Evolutionary conservation across 2,329 filamentous ascomycete species (phyloP), one percentile per base, ranked within the genome.

Genomic region (Macrophomina phaseolina): DNA sequence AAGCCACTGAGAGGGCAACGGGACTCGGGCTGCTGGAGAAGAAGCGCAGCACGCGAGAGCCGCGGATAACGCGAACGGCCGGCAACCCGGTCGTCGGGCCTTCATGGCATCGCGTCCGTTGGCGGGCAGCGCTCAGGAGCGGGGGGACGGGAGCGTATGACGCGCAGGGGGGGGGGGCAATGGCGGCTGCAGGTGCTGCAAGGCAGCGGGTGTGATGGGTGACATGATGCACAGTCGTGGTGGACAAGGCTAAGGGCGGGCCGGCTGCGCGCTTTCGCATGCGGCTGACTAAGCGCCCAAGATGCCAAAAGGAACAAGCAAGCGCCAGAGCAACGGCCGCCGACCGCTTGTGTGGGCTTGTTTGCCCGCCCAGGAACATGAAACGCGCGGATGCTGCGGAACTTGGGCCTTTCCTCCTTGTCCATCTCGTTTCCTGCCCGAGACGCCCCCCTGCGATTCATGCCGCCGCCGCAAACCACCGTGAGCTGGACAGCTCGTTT

Each of bases 331-430:
- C 36, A 55, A 55, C 52, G 52, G 16, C 36, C 32, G 32, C n/a
- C 53, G 18, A 11, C 28, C 58, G 32, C 58, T 49, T 49, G 56
- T 48, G 34, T n/a, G 38, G 38, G 55, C 55, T 46, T 58, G 53
- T 7, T 34, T 4, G 18, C 36, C 42, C 7, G 30, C 9, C 36
- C 28, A 16, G 28, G 23, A 1, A 61, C 42, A 14, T 48, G 58
- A 49, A 51, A 62, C n/a, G 52, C 28, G 12, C 40, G 55, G 55
- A 46, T 58, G 53, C 36, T 28, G 53, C 53, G 48, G 48, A 28
- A 14, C 4, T 36, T 8, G 12, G 11, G 12, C 18, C 36, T 28
- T 18, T 14, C 38, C 18, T 12, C 38, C 55, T 60, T 16, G n/a
- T 23, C 48, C 18, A 28, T 30, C 28, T 48, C 56, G 56, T 46